phyloP scores from a whole-genome alignment of 768 basidiomycete species.

The Gloeophyllum trabeum region DNA sequence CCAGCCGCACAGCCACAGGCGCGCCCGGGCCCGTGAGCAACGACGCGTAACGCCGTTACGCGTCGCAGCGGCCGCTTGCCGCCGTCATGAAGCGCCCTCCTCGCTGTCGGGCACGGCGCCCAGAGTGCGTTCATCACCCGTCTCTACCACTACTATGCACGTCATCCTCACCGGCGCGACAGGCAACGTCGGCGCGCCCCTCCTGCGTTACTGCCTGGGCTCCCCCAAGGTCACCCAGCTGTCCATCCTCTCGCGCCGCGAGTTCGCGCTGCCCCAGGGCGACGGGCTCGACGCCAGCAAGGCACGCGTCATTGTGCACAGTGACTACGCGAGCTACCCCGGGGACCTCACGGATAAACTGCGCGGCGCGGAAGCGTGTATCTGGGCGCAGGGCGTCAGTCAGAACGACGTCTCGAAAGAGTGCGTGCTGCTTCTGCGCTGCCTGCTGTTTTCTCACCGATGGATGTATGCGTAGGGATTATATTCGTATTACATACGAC shows the following conservation, averaged over 20 bases:
- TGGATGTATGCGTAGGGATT: slow-evolving; percentile 7
- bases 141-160: no score
- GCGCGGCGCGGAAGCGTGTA: slow-evolving; percentile 14
- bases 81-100: no score
- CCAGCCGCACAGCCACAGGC: no score
- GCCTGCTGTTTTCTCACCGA: not conserved
- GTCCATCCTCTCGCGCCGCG: slow-evolving; percentile 17
- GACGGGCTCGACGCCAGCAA: slow-evolving; percentile 8
- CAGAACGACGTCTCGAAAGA: slow-evolving; percentile 14
- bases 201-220: slow-evolving; percentile 14
- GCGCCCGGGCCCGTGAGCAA: no score
- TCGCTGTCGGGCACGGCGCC: no score
- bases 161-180: slow-evolving; percentile 12
- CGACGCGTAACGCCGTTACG: no score
- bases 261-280: slow-evolving; percentile 5
- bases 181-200: slow-evolving; percentile 13
- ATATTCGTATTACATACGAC: slow-evolving; percentile 16
- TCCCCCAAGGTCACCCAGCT: slow-evolving; percentile 13
- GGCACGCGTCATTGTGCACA: slow-evolving; percentile 14
- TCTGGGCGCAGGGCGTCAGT: slow-evolving; percentile 19
- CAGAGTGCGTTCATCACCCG: no score
- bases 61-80: no score
- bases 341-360: slow-evolving; percentile 6
- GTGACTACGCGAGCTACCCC: slow-evolving; percentile 13
- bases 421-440: slow-evolving; percentile 7